Percentiles rank a stretch among this genome's conserved stretches.
Conservation (phyloP, 2,329 filamentous ascomycete genomes). For the Hypoxylon sp. region DNA sequence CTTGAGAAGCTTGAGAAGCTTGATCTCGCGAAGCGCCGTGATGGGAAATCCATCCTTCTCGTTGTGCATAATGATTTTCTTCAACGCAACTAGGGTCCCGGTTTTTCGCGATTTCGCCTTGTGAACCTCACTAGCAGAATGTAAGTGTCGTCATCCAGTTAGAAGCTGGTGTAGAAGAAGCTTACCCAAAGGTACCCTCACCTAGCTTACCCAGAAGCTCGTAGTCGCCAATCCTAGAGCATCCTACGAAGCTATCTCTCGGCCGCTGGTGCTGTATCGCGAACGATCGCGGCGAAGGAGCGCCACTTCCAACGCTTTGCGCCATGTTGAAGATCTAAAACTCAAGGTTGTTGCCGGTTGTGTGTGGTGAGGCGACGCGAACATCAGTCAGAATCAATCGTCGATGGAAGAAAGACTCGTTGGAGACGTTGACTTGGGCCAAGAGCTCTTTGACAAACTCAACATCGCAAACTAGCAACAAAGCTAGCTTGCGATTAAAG, state of each 20-base stretch:
- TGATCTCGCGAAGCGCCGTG: conserved; percentile 96
- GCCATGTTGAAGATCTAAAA: conserved; percentile 18
- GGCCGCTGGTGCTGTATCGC: conserved; percentile 68
- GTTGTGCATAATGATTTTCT: conserved; percentile 99
- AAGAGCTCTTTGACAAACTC: conserved; percentile 15
- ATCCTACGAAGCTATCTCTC: conserved; percentile 79
- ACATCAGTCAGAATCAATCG: conserved; percentile 23
- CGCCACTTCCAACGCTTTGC: conserved; percentile 45
- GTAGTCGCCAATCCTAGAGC: conserved; percentile 85
- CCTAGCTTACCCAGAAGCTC: conserved; percentile 86
- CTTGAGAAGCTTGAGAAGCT: conserved; percentile 93
- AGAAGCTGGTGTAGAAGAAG: conserved; percentile 45
- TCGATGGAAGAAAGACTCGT: conserved; percentile 1
- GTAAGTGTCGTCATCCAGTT: conserved; percentile 43
- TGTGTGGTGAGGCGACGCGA: not conserved
- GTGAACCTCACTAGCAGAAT: conserved; percentile 79
- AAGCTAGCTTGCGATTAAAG: conserved; percentile 25
- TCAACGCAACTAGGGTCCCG: conserved; percentile 84
- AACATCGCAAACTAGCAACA: conserved; percentile 34
- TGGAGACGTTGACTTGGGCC: conserved; percentile 10
- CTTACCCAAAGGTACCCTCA: conserved; percentile 93
- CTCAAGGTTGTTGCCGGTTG: not conserved
- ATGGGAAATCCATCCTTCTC: conserved; percentile 99
- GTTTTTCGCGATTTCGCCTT: conserved; percentile 84
- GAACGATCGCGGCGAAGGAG: conserved; percentile 67